These are phyloP conservation scores for Circinella minor DNA, from an alignment of 371 early-diverging fungal species.

Conservation along the genomic window DNA sequence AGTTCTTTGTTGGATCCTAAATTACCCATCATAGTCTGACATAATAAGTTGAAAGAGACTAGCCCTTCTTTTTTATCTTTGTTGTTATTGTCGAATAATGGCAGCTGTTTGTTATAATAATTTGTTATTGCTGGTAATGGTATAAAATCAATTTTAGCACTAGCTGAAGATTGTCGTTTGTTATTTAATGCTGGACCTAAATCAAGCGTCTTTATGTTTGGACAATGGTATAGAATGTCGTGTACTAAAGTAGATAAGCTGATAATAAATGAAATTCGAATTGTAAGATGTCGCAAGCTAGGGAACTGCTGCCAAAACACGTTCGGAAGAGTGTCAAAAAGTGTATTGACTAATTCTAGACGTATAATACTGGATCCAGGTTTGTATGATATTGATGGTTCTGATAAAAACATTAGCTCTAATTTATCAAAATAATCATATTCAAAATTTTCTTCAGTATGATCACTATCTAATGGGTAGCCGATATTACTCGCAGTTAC, in stretches of 20 bases:
- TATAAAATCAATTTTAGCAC: neutral
- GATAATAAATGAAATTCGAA: neutral
- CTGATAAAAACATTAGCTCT: neutral
- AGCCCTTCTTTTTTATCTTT: neutral
- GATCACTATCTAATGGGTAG: too few relatives aligned
- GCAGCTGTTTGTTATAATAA: neutral
- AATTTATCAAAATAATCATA: neutral
- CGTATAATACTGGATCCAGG: neutral
- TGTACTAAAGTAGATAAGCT: neutral
- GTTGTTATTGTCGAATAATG: neutral
- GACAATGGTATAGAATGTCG: neutral
- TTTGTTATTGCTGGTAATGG: too few relatives aligned
- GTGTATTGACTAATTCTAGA: neutral
- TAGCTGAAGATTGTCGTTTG: neutral
- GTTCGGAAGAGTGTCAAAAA: neutral
- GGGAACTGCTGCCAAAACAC: constrained; percentile 1
- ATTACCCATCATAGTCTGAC: neutral
- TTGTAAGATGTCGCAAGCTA: neutral
- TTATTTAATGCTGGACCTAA: neutral
- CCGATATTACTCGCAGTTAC: too few relatives aligned
- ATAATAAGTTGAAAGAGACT: neutral
- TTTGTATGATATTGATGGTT: neutral
- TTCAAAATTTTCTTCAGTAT: too few relatives aligned
- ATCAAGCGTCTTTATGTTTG: neutral
- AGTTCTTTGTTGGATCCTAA: neutral